A percentile compares a stretch with the other conserved stretches of the same genome.
Conservation (phyloP, 2,329 filamentous ascomycete species). For the Fusarium austroafricanum region DNA sequence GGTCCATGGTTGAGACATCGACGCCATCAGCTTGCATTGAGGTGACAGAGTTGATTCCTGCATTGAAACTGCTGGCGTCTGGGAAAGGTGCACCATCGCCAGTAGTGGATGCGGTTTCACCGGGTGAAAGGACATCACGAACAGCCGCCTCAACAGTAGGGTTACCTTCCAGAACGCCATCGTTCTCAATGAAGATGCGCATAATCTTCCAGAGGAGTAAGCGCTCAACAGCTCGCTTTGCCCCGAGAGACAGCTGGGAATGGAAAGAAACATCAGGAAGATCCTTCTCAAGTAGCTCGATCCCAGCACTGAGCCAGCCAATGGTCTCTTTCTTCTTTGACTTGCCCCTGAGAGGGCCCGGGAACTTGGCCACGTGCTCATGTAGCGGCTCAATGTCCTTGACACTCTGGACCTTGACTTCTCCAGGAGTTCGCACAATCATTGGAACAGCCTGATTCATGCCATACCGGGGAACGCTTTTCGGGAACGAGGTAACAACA, state of each 20-base stretch:
- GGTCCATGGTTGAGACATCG: constrained; percentile 75
- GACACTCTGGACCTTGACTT: constrained; percentile 80
- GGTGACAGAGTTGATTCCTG: constrained; percentile 45
- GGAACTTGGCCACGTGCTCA: constrained; percentile 83
- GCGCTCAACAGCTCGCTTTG: constrained; percentile 82
- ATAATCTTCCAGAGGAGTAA: constrained; percentile 89
- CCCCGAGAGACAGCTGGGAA: constrained; percentile 66
- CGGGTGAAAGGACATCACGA: constrained; percentile 77
- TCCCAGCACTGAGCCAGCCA: constrained; percentile 81
- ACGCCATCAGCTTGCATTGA: constrained; percentile 71
- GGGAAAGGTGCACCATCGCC: constrained; percentile 45
- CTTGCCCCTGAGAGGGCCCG: constrained; percentile 88
- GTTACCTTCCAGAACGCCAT: constrained; percentile 82
- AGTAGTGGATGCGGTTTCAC: constrained; percentile 44
- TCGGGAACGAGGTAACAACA: constrained; percentile 87
- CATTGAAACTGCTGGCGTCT: constrained; percentile 40
- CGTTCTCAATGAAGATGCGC: constrained; percentile 83
- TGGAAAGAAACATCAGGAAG: constrained; percentile 62
- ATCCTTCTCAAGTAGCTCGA: constrained; percentile 76
- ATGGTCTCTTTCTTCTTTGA: constrained; percentile 95
- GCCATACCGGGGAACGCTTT: constrained; percentile 86
- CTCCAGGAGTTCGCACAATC: constrained; percentile 84
- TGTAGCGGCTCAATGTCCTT: constrained; percentile 78
- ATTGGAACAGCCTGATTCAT: constrained; percentile 78
- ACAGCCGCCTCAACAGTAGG: constrained; percentile 79